phyloP scores from a whole-genome alignment of 1,284 basidiomycete species.

The Rhodotorula mucilaginosa region DNA sequence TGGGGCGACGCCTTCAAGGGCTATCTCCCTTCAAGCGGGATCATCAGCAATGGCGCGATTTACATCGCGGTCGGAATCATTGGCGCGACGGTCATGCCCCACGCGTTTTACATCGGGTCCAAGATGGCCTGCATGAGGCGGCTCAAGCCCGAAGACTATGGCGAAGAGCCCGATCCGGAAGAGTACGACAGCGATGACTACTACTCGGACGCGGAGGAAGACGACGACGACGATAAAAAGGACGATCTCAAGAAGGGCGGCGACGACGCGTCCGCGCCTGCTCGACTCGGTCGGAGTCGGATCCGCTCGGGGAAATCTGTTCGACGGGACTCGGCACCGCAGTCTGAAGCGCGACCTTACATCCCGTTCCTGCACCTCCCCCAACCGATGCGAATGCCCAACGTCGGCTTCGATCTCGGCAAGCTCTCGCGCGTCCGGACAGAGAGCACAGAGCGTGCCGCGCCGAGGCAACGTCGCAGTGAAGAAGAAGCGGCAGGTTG shows the following conservation, averaged over 20 bases:
- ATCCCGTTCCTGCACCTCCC: slow-evolving; percentile 39
- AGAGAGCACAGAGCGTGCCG: background rate
- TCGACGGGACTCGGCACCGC: background rate
- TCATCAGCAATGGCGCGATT: slow-evolving; percentile 63
- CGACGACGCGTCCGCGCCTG: background rate
- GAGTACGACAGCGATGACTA: slow-evolving; percentile 4
- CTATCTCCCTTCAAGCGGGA: slow-evolving; percentile 67
- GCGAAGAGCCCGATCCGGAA: slow-evolving; percentile 13
- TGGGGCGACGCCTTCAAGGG: slow-evolving; percentile 83
- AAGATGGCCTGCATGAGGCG: slow-evolving; percentile 74
- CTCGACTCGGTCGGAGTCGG: background rate
- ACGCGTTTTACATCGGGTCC: slow-evolving; percentile 71
- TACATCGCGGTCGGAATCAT: slow-evolving; percentile 74
- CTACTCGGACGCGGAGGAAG: slow-evolving; percentile 11
- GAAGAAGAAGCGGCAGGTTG: background rate
- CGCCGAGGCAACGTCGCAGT: background rate
- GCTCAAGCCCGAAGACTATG: slow-evolving; percentile 42
- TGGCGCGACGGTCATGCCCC: slow-evolving; percentile 85
- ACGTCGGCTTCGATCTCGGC: slow-evolving; percentile 17
- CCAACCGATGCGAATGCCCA: slow-evolving; percentile 45
- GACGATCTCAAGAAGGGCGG: background rate
- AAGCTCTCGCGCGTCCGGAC: slow-evolving; percentile 1
- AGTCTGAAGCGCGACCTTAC: background rate
- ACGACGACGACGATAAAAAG: slow-evolving; percentile 1
- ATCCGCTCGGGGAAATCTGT: background rate